Conservation (phyloP, 2,329 filamentous ascomycete genomes). For the Pseudogymnoascus destructans region DNA sequence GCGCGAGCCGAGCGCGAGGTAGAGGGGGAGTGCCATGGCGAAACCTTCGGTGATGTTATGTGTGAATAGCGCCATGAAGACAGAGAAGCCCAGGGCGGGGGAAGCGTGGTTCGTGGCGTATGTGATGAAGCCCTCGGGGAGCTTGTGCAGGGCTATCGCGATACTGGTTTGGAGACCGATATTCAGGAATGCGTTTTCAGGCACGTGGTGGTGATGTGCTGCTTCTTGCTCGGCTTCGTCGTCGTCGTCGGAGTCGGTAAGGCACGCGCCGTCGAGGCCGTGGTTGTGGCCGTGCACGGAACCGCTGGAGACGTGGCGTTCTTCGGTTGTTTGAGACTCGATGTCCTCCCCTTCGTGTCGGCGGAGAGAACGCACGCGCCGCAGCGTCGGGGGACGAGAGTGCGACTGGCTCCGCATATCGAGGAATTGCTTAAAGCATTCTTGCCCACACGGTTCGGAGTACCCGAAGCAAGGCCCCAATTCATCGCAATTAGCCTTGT, state of each 20-base stretch:
- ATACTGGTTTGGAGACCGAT: slow-evolving; percentile 94
- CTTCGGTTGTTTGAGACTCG: not conserved
- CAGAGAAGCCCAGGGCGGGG: slow-evolving; percentile 71
- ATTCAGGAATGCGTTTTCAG: slow-evolving; percentile 81
- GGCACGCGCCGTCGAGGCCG: slow-evolving; percentile 11
- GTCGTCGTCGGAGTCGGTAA: slow-evolving; percentile 15
- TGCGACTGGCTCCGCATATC: slow-evolving; percentile 22
- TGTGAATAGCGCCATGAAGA: slow-evolving; percentile 92
- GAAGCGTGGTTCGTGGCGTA: slow-evolving; percentile 97
- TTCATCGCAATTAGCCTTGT: slow-evolving; percentile 49
- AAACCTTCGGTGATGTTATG: slow-evolving; percentile 98
- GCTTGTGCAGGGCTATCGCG: slow-evolving; percentile 90
- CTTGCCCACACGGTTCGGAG: slow-evolving; percentile 51
- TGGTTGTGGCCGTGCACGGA: not conserved
- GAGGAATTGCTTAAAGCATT: slow-evolving; percentile 47
- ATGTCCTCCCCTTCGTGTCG: not conserved
- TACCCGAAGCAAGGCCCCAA: slow-evolving; percentile 50
- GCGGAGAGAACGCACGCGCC: slow-evolving; percentile 8
- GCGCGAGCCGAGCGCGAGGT: slow-evolving; percentile 74
- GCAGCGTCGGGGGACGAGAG: slow-evolving; percentile 10
- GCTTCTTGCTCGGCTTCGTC: slow-evolving; percentile 15
- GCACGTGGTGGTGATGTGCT: slow-evolving; percentile 85
- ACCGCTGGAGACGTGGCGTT: not conserved
- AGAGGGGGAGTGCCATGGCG: slow-evolving; percentile 81
- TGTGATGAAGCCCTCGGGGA: slow-evolving; percentile 78